These are phyloP conservation scores for Trichophyton mentagrophytes DNA, from an alignment of 2,329 filamentous ascomycete species.

Conservation along the genomic window DNA sequence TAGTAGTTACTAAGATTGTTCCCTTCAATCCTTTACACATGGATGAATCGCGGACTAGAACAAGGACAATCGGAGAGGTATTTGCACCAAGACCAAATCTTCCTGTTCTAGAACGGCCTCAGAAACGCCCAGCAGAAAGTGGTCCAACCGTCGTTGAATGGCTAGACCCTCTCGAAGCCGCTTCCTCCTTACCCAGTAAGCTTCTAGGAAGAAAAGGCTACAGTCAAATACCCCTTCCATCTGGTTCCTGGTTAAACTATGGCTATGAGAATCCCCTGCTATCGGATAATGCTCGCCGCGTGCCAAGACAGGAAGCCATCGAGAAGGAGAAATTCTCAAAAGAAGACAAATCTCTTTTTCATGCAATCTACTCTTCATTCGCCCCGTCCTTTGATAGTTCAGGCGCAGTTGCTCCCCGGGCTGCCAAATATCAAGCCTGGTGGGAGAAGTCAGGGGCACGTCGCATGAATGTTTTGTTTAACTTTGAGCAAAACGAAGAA, in stretches of 20 bases:
- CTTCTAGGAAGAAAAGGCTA: conserved; percentile 30
- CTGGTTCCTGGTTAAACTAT: conserved; percentile 34
- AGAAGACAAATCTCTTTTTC: conserved; percentile 19
- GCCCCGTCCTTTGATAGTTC: conserved; percentile 37
- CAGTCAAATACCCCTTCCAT: conserved; percentile 27
- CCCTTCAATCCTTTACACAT: conserved; percentile 32
- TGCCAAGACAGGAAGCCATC: not conserved
- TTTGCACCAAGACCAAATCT: conserved; percentile 30
- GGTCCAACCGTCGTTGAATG: conserved; percentile 23
- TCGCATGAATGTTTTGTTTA: conserved; percentile 26
- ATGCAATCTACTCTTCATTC: conserved; percentile 36
- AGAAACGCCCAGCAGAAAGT: conserved; percentile 24
- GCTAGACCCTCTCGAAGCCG: conserved; percentile 31
- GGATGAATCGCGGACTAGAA: conserved; percentile 20
- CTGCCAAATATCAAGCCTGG: conserved; percentile 34
- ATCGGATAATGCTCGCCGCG: not conserved
- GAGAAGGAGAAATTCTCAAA: conserved; percentile 4
- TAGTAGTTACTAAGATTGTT: conserved; percentile 55
- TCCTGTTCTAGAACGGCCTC: conserved; percentile 30
- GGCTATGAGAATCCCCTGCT: conserved; percentile 14
- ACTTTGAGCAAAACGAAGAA: conserved; percentile 14
- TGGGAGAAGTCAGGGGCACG: conserved; percentile 32
- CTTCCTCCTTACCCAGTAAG: conserved; percentile 23
- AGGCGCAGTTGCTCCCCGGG: conserved; percentile 29
- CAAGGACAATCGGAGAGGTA: conserved; percentile 34